Evolutionary conservation across 2,329 filamentous ascomycete genomes (phyloP).

Genomic region (Penicillium brasilianum): DNA sequence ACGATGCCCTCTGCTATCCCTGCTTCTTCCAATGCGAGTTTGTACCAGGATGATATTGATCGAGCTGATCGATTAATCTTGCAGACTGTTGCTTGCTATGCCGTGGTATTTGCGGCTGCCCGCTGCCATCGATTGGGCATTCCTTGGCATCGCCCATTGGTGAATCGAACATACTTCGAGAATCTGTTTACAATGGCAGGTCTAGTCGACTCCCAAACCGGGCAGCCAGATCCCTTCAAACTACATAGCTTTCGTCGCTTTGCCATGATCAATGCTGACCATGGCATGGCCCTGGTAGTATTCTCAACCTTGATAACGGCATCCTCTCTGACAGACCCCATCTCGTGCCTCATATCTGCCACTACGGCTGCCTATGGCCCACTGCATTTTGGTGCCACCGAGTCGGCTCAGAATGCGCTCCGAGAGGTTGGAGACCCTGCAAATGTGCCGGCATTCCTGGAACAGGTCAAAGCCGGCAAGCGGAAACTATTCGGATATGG

Average conservation of each 20-base stretch:
- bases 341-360: slow-evolving; percentile 58
- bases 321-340: slow-evolving; percentile 60
- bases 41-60: slow-evolving; percentile 32
- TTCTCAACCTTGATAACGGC: slow-evolving; percentile 63
- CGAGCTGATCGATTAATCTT: slow-evolving; percentile 32
- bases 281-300: slow-evolving; percentile 64
- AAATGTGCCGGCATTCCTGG: slow-evolving; percentile 35
- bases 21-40: slow-evolving; percentile 22
- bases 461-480: slow-evolving; percentile 35
- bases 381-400: slow-evolving; percentile 64
- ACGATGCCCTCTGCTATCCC: slow-evolving; percentile 29
- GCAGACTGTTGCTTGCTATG: slow-evolving; percentile 32
- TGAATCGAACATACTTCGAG: slow-evolving; percentile 57
- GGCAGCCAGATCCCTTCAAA: slow-evolving; percentile 51
- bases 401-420: slow-evolving; percentile 57
- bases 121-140: slow-evolving; percentile 34
- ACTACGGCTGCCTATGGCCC: slow-evolving; percentile 62
- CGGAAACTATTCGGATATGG: slow-evolving; percentile 40
- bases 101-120: slow-evolving; percentile 33
- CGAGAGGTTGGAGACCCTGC: slow-evolving; percentile 32
- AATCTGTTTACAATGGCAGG: slow-evolving; percentile 63
- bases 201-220: slow-evolving; percentile 55
- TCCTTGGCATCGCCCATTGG: slow-evolving; percentile 27
- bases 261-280: slow-evolving; percentile 63
- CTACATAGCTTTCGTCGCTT: slow-evolving; percentile 59